Conservation (phyloP, 768 basidiomycete species). For the Tephrocybe sp. region DNA sequence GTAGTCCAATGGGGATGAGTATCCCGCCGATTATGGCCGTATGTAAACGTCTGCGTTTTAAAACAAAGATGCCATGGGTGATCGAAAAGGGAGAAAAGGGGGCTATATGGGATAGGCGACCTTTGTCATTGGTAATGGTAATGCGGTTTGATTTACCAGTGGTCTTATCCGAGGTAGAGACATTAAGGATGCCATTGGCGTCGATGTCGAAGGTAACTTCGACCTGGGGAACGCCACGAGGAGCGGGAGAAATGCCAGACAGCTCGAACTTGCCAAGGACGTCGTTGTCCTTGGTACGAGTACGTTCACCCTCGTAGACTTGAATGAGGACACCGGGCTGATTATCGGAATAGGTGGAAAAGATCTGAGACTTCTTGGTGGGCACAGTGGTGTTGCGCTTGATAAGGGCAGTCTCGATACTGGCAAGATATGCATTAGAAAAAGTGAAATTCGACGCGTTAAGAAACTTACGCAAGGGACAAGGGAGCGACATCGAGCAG, state of each 20-base stretch:
- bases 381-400: slow-evolving; percentile 98
- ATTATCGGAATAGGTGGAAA: slow-evolving; percentile 85
- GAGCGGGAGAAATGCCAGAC: slow-evolving; percentile 87
- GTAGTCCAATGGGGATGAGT: slow-evolving; percentile 54
- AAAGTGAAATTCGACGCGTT: no score
- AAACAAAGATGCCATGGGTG: no score
- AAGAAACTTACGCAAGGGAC: no score
- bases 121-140: slow-evolving; percentile 96
- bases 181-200: slow-evolving; percentile 94
- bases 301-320: slow-evolving; percentile 96
- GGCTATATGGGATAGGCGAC: slow-evolving; percentile 79
- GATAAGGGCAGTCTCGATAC: slow-evolving; percentile 97
- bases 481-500: slow-evolving; percentile 96
- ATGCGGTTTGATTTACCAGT: slow-evolving; percentile 88
- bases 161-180: slow-evolving; percentile 90
- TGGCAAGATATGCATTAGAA: slow-evolving; percentile 98
- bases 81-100: no score
- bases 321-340: slow-evolving; percentile 96
- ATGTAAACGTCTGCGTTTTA: slow-evolving; percentile 47
- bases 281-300: slow-evolving; percentile 98
- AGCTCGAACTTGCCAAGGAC: slow-evolving; percentile 96
- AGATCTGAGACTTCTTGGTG: slow-evolving; percentile 94
- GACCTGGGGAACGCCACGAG: slow-evolving; percentile 95
- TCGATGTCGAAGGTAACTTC: slow-evolving; percentile 97
- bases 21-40: slow-evolving; percentile 53